Conservation (phyloP, 202 grass and related monocot genomes). For the Brachypodium distachyon region DNA sequence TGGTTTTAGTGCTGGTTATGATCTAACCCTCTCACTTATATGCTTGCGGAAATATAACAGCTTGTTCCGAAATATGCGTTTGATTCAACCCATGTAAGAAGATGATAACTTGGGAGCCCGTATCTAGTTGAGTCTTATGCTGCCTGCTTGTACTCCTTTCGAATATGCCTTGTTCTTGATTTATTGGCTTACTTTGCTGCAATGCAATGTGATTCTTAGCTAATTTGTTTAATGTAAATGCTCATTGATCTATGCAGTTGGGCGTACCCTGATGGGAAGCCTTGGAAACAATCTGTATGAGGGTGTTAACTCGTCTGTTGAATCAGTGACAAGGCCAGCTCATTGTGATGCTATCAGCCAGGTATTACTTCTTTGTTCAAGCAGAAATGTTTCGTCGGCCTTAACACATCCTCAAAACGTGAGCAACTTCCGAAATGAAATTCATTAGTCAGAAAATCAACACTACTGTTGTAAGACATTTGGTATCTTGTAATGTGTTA, state of each 20-base stretch:
- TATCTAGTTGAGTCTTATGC: background rate
- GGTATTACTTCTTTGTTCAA: conserved; percentile 20
- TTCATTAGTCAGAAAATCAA: background rate
- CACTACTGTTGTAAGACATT: background rate
- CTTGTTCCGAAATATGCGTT: background rate
- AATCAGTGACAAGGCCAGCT: conserved; percentile 25
- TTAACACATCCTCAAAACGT: background rate
- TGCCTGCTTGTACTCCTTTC: background rate
- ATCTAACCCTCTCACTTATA: background rate
- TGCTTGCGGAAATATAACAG: background rate
- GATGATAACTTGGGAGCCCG: background rate
- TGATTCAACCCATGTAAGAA: background rate
- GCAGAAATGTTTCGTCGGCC: background rate
- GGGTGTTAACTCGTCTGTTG: conserved; percentile 21
- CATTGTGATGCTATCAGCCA: conserved; percentile 58
- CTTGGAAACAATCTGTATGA: conserved; percentile 51
- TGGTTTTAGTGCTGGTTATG: too few species aligned
- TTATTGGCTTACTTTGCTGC: background rate
- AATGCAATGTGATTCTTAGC: background rate
- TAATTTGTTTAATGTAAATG: conserved; percentile 4
- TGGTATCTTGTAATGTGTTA: background rate
- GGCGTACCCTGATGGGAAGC: conserved; percentile 56
- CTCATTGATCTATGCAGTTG: conserved; percentile 33
- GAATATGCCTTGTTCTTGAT: background rate
- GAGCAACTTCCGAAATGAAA: background rate